Base-by-base conservation (phyloP, 176 grass and related monocot species). In the Thinopyrum elongatum region DNA sequence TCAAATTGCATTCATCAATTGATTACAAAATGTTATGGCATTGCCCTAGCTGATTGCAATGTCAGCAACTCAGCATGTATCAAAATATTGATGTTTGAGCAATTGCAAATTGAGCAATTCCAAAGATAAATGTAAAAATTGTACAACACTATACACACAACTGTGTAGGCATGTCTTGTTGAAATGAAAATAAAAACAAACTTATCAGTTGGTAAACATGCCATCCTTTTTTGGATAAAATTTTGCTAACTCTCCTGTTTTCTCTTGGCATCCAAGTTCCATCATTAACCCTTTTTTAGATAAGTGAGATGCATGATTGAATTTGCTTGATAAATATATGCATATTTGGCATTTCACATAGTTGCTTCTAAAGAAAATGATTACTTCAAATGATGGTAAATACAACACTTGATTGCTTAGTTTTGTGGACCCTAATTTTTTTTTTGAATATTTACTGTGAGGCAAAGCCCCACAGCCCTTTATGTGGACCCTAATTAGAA, bases 331-430 rank as follows among this genome's bases (percentile, higher is more conserved):
- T 42, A 72, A n/a, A 72, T 73, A 44, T 26, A 26, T 73, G 69
- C 4, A 6, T 44, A 73, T 41, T 73, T 22, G 7, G 16, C 70
- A 44, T 42, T 42, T 73, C 70, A 16, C n/a, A 6, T 72, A 44
- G 13, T 73, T 73, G 70, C 38, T 72, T 72, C 69, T 42, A 72
- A 72, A 23, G 12, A 73, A 36, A 70, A n/a, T n/a, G n/a, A n/a
- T n/a, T n/a, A n/a, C n/a, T n/a, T n/a, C n/a, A n/a, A n/a, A n/a
- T n/a, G n/a, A n/a, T n/a, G n/a, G n/a, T n/a, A n/a, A n/a, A n/a
- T n/a, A n/a, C n/a, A n/a, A n/a, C n/a, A n/a, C n/a, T n/a, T n/a
- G n/a, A n/a, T n/a, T n/a, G n/a, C n/a, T n/a, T n/a, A n/a, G n/a
- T n/a, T n/a, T n/a, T n/a, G n/a, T n/a, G n/a, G n/a, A n/a, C n/a